Evolutionary conservation across 2,329 filamentous ascomycete species (phyloP).

Genomic region (Colletotrichum lini): DNA sequence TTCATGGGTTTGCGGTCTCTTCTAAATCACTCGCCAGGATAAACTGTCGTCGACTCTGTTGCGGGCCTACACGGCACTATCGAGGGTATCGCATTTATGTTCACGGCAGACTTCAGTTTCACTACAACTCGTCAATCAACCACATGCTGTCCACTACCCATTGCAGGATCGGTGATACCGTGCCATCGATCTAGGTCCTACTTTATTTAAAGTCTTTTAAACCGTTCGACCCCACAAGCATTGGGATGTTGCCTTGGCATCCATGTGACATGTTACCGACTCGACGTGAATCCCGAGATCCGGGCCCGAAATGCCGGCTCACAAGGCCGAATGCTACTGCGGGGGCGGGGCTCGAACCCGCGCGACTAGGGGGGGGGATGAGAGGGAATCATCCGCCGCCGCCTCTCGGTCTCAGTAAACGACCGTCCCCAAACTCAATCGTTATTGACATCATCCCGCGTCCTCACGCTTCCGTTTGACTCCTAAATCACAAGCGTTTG

Average conservation of each 20-base stretch:
- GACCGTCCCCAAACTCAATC: constrained; percentile 14
- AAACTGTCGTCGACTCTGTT: too few relatives aligned
- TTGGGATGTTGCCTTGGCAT: not conserved
- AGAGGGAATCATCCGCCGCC: not conserved
- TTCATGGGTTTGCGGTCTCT: not conserved
- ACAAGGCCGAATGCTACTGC: constrained; percentile 27
- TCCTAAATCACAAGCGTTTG: not conserved
- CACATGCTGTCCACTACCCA: too few relatives aligned
- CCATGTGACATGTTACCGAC: not conserved
- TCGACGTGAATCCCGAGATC: constrained; percentile 15
- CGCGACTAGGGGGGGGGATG: not conserved
- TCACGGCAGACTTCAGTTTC: too few relatives aligned
- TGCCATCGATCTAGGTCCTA: too few relatives aligned
- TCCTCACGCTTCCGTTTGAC: not conserved
- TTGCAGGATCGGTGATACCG: too few relatives aligned
- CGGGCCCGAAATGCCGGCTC: constrained; percentile 38
- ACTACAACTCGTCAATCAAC: too few relatives aligned
- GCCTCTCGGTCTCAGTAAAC: not conserved
- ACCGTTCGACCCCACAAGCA: not conserved
- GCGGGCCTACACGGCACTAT: too few relatives aligned
- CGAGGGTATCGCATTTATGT: too few relatives aligned
- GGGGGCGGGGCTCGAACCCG: constrained; percentile 30
- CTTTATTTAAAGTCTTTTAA: not conserved
- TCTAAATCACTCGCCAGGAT: not conserved
- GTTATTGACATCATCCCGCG: constrained; percentile 3